phyloP scores from a whole-genome alignment of 495 filamentous ascomycete species.

The Trichocladium antarcticum region DNA sequence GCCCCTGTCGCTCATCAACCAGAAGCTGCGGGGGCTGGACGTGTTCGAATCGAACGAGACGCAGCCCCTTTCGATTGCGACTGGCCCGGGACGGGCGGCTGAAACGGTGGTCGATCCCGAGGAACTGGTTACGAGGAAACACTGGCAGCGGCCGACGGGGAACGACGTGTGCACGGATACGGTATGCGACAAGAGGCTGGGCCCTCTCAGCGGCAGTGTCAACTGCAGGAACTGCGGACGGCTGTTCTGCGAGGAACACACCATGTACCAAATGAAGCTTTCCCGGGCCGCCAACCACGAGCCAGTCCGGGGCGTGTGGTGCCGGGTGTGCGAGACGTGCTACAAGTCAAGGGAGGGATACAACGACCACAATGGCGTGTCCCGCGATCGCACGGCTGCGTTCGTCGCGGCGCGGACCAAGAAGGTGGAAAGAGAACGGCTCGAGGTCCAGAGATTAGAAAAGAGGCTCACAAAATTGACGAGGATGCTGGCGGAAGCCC shows the following conservation, averaged over 20 bases:
- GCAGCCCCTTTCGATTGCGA: slow-evolving; percentile 16
- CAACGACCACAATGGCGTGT: slow-evolving; percentile 69
- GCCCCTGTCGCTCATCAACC: slow-evolving; percentile 71
- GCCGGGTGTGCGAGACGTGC: slow-evolving; percentile 91
- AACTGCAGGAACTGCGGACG: slow-evolving; percentile 89
- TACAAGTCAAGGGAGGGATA: slow-evolving; percentile 95
- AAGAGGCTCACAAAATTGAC: slow-evolving; percentile 87
- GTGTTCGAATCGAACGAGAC: slow-evolving; percentile 92
- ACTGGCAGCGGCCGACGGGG: slow-evolving; percentile 72
- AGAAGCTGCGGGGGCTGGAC: slow-evolving; percentile 93
- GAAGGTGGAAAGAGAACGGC: slow-evolving; percentile 66
- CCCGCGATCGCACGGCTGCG: slow-evolving; percentile 54
- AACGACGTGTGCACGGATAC: slow-evolving; percentile 80
- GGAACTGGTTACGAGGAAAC: slow-evolving; percentile 71
- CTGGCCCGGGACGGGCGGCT: slow-evolving; percentile 20
- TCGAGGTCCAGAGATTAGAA: slow-evolving; percentile 82
- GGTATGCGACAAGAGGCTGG: slow-evolving; percentile 66
- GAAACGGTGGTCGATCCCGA: slow-evolving; percentile 62
- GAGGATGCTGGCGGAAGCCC: slow-evolving; percentile 61
- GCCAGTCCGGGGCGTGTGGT: slow-evolving; percentile 87
- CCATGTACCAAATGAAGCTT: slow-evolving; percentile 99
- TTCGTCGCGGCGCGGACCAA: slow-evolving; percentile 61
- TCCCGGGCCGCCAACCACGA: slow-evolving; percentile 84
- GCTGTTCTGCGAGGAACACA: slow-evolving; percentile 94
- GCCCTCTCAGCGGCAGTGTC: slow-evolving; percentile 66